Evolutionary conservation across 345 rosid species (phyloP).

Genomic region (Diplotaxis tenuifolia): DNA sequence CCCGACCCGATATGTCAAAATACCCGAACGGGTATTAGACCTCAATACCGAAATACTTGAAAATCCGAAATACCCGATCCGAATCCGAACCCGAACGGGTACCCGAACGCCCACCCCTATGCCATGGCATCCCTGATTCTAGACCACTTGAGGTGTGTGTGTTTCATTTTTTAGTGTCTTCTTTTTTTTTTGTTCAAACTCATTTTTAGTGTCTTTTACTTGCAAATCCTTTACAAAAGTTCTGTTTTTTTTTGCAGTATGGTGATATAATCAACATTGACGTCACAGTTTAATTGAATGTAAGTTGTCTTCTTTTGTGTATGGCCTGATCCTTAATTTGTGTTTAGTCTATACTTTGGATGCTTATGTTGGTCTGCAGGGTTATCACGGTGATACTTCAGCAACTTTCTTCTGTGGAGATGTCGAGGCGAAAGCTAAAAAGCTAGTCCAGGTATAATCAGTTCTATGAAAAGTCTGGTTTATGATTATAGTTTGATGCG

Average conservation of each 20-base stretch:
- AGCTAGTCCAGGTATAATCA: slow-evolving; percentile 64
- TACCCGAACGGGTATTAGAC: too few relatives aligned
- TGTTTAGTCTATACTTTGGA: background rate
- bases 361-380: slow-evolving; percentile 44
- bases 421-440: slow-evolving; percentile 71
- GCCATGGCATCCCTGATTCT: slow-evolving; percentile 97
- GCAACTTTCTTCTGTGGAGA: slow-evolving; percentile 92
- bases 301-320: slow-evolving; percentile 39
- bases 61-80: too few relatives aligned
- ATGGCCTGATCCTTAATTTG: background rate
- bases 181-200: slow-evolving; percentile 31
- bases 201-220: background rate
- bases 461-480: background rate
- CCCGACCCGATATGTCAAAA: too few relatives aligned
- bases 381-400: slow-evolving; percentile 95
- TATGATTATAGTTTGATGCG: background rate
- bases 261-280: slow-evolving; percentile 94
- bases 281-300: slow-evolving; percentile 83
- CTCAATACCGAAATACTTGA: too few relatives aligned
- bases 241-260: slow-evolving; percentile 54
- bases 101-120: too few relatives aligned
- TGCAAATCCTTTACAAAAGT: background rate
- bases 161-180: background rate
- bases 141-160: slow-evolving; percentile 66
- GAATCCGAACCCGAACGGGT: too few relatives aligned